phyloP scores from a whole-genome alignment of 2,329 filamentous ascomycete species.

The Plectosphaerella cucumerina region DNA sequence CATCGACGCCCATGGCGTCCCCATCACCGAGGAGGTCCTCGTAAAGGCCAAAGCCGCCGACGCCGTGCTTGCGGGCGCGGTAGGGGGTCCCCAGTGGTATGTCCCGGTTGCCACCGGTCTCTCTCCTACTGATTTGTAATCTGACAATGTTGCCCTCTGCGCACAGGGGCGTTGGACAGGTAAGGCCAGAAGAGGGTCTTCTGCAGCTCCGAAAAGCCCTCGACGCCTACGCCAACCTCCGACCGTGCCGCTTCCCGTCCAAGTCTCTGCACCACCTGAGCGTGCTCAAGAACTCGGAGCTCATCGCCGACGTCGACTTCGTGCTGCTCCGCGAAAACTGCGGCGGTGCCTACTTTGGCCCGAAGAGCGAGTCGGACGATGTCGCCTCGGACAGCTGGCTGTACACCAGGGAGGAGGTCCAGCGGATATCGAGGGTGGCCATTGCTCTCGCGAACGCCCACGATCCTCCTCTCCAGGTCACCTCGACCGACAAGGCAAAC shows the following conservation, averaged over 20 bases:
- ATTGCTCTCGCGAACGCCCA: slow-evolving; percentile 36
- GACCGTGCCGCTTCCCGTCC: slow-evolving; percentile 29
- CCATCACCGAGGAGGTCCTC: slow-evolving; percentile 36
- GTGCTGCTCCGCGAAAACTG: slow-evolving; percentile 46
- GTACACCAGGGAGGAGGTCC: slow-evolving; percentile 38
- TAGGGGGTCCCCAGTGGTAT: slow-evolving; percentile 42
- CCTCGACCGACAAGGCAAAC: slow-evolving; percentile 48
- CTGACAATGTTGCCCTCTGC: neutral
- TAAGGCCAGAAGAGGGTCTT: slow-evolving; percentile 34
- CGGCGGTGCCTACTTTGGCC: slow-evolving; percentile 44
- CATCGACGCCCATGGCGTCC: slow-evolving; percentile 37
- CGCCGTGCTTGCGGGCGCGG: slow-evolving; percentile 41
- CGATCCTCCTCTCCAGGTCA: slow-evolving; percentile 24
- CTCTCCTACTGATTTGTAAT: slow-evolving; percentile 24
- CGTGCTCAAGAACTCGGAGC: slow-evolving; percentile 35
- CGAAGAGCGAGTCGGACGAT: slow-evolving; percentile 37
- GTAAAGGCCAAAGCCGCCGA: slow-evolving; percentile 31
- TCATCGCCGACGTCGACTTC: slow-evolving; percentile 41
- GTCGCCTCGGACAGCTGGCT: slow-evolving; percentile 42
- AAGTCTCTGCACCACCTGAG: slow-evolving; percentile 32
- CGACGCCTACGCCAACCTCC: slow-evolving; percentile 45
- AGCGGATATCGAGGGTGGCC: slow-evolving; percentile 40
- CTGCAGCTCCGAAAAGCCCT: slow-evolving; percentile 34
- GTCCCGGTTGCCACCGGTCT: slow-evolving; percentile 11
- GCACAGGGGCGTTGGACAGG: neutral